These are phyloP conservation scores for Phytophthora pinifolia DNA, from an alignment of 352 stramenopile genomes.

Conservation along the genomic window DNA sequence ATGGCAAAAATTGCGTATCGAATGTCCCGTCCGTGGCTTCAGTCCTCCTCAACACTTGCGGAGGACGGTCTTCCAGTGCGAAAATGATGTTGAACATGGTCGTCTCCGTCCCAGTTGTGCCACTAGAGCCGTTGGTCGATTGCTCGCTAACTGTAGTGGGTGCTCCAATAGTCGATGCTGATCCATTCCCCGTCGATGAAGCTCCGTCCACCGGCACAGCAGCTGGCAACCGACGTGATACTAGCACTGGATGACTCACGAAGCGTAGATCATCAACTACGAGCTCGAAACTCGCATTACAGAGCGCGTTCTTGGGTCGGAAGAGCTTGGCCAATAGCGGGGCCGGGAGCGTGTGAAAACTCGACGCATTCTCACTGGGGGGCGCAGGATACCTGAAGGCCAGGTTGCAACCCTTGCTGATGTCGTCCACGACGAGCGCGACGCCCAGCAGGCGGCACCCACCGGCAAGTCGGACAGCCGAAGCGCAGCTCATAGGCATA, in stretches of 20 bases:
- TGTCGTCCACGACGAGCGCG: conserved; percentile 87
- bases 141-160: conserved; percentile 22
- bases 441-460: conserved; percentile 59
- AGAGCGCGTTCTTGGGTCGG: conserved; percentile 86
- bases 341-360: conserved; percentile 75
- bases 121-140: conserved; percentile 7
- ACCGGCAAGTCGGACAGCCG: background rate
- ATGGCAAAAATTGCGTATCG: conserved; percentile 21
- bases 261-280: conserved; percentile 87
- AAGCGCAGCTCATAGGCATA: conserved; percentile 4
- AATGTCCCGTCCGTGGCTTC: conserved; percentile 6
- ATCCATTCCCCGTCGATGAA: conserved; percentile 6
- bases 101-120: conserved; percentile 48
- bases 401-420: conserved; percentile 86
- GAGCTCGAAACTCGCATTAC: conserved; percentile 87
- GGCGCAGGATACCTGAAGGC: conserved; percentile 83
- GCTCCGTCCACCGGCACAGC: conserved; percentile 15
- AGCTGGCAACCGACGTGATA: conserved; percentile 38
- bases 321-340: conserved; percentile 87
- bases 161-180: conserved; percentile 11
- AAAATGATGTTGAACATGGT: conserved; percentile 92
- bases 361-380: conserved; percentile 52
- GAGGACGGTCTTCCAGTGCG: conserved; percentile 56
- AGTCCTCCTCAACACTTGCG: conserved; percentile 10
- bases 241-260: conserved; percentile 84